Evolutionary conservation across 371 early-diverging fungal genomes (phyloP).

Genomic region (Coemansia sp.): DNA sequence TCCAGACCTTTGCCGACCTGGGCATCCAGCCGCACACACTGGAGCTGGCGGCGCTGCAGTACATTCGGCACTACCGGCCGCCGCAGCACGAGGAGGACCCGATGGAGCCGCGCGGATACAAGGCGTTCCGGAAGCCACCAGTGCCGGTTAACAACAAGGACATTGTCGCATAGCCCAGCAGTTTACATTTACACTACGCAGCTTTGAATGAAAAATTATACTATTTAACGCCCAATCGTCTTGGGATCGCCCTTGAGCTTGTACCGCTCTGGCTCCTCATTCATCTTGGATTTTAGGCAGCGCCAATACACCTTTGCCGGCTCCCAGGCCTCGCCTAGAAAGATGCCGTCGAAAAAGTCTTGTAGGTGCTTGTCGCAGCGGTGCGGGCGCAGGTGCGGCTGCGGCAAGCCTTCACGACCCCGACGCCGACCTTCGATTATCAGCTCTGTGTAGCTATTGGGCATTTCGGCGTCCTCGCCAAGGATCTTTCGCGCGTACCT

Average conservation of each 20-base stretch:
- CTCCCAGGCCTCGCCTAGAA: conserved; percentile 33
- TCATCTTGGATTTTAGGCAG: conserved; percentile 38
- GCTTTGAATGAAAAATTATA: no score
- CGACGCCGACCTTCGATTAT: conserved; percentile 41
- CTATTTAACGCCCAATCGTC: conserved; percentile 7
- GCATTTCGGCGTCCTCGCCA: conserved; percentile 39
- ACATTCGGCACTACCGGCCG: conserved; percentile 79
- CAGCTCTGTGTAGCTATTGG: conserved; percentile 30
- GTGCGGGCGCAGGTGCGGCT: conserved; percentile 45
- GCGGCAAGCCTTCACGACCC: conserved; percentile 42
- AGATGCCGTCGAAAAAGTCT: conserved; percentile 45
- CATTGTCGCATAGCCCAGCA: conserved; percentile 34
- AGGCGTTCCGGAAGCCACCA: conserved; percentile 51
- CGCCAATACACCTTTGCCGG: conserved; percentile 31
- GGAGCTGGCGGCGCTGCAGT: conserved; percentile 77
- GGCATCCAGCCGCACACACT: conserved; percentile 76
- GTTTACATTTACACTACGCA: not conserved
- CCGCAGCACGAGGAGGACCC: conserved; percentile 49
- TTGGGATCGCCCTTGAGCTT: conserved; percentile 24
- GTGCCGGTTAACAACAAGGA: conserved; percentile 43
- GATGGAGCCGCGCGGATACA: conserved; percentile 50
- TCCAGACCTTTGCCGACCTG: conserved; percentile 81
- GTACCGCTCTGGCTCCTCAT: conserved; percentile 49
- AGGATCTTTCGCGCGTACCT: conserved; percentile 41
- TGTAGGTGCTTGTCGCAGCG: conserved; percentile 46